phyloP scores from a whole-genome alignment of 331 rosid species.

The Saraca asoca region DNA sequence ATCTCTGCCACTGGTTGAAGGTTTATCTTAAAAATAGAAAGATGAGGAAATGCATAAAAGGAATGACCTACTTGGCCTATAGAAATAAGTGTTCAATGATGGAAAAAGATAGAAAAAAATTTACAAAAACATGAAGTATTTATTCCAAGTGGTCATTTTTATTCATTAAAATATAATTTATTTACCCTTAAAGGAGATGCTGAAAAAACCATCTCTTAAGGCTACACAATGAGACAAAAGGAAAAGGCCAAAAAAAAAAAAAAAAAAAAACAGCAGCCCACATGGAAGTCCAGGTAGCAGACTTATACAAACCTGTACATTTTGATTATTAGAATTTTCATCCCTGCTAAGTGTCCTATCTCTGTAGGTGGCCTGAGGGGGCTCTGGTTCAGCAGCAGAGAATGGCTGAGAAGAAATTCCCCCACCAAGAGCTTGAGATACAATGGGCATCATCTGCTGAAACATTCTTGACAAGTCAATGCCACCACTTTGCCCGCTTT shows the following conservation, averaged over 20 bases:
- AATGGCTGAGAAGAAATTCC: conserved; percentile 42
- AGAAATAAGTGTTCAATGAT: conserved; percentile 5
- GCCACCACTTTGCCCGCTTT: conserved; percentile 77
- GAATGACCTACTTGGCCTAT: background rate
- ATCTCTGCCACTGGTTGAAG: conserved; percentile 62
- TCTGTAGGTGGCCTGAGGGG: conserved; percentile 33
- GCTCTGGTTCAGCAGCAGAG: conserved; percentile 52
- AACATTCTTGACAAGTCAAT: conserved; percentile 81
- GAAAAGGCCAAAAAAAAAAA: too few relatives aligned
- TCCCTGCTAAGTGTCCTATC: conserved; percentile 40
- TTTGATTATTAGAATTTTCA: conserved; percentile 45
- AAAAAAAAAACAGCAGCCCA: conserved; percentile 6
- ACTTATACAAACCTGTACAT: conserved; percentile 58
- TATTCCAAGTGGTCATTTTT: too few relatives aligned
- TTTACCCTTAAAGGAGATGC: background rate
- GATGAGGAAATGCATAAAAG: too few relatives aligned
- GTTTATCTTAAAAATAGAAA: conserved; percentile 49
- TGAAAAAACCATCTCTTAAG: conserved; percentile 3
- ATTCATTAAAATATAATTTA: too few relatives aligned
- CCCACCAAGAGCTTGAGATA: conserved; percentile 75
- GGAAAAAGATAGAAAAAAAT: background rate
- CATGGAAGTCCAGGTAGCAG: conserved; percentile 9
- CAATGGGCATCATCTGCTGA: conserved; percentile 98
- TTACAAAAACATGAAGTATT: too few relatives aligned
- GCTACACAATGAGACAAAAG: background rate